Percentiles rank a stretch among this genome's conserved stretches.
Evolutionary conservation across 805 yeast species (phyloP).

Genomic region (Kodamaea hsintzibuensis): DNA sequence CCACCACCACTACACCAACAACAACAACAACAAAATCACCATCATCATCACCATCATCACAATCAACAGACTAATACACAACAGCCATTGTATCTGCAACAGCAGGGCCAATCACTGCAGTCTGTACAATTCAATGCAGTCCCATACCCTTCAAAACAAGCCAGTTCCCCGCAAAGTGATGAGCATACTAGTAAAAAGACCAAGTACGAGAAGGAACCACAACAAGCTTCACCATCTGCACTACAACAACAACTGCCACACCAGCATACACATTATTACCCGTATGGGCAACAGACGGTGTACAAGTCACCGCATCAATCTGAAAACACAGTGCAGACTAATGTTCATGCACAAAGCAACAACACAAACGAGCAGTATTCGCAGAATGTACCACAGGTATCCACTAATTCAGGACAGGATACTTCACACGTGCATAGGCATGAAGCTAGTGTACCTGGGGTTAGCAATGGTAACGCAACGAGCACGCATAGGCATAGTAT

Average conservation of each 20-base stretch:
- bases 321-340: not conserved
- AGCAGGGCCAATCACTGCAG: conserved; percentile 11
- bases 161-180: not conserved
- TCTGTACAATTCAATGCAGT: not conserved
- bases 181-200: not conserved
- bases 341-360: not conserved
- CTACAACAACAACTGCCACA: not conserved
- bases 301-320: not conserved
- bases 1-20: conserved; percentile 11
- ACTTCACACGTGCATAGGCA: not conserved
- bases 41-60: conserved; percentile 17
- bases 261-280: not conserved
- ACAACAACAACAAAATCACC: conserved; percentile 18
- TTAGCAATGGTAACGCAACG: not conserved
- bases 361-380: too few relatives aligned
- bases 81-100: conserved; percentile 21
- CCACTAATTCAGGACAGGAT: not conserved
- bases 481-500: not conserved
- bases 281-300: not conserved
- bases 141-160: not conserved
- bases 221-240: not conserved
- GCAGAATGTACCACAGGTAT: too few relatives aligned
- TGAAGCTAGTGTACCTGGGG: not conserved
- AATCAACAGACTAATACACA: conserved; percentile 16
- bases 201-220: not conserved